Base-by-base conservation (phyloP, 495 filamentous ascomycete genomes). In the Neurospora sp. region DNA sequence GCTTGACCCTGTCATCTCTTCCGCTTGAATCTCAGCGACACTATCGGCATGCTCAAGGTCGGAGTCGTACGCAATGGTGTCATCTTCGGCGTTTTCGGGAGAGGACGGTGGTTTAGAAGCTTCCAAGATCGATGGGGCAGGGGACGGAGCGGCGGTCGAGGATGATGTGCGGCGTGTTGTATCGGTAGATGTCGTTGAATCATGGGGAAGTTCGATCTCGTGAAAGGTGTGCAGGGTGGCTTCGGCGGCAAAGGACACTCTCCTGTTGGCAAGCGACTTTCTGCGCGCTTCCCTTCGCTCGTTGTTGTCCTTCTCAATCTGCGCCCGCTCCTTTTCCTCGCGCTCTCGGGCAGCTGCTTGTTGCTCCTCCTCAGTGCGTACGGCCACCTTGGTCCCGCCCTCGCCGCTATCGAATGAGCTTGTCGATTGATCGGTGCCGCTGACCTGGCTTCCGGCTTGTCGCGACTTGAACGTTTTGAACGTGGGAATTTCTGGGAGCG, bases 191-290 rank as follows among this genome's bases (percentile, higher is more conserved):
- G 91, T 92, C 0, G 93, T 96, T 40, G 92, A 92, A 77, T 97
- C 94, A 73, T 93, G 93, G 73, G 90, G 88, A 71, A 95, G 91
- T 75, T 98, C 95, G 3, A 97, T 88, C 70, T 97, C 94, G 78
- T 98, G 94, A 89, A 97, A 99, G 4, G 96, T 99, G 79, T 99
- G 96, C 40, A 99, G 84, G 9, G 96, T 99, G 16, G 96, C 96
- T 81, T 99, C 96, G 2, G 96, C 96, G 6, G 96, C 96, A 78
- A 99, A 99, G 0, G 95, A 98, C 45, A 99, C 96, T 72, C 96
- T 89, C 76, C 96, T 92, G 81, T 96, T 95, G 40, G 93, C 94
- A 73, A 97, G 87, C 1, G 94, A 98, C 77, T 97, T 98, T 53
- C 96, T 87, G 68, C 96, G 89, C 40, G 93, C 94, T 72, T 96